Conservation (phyloP, 768 basidiomycete genomes). For the Termitomyces sp. region DNA sequence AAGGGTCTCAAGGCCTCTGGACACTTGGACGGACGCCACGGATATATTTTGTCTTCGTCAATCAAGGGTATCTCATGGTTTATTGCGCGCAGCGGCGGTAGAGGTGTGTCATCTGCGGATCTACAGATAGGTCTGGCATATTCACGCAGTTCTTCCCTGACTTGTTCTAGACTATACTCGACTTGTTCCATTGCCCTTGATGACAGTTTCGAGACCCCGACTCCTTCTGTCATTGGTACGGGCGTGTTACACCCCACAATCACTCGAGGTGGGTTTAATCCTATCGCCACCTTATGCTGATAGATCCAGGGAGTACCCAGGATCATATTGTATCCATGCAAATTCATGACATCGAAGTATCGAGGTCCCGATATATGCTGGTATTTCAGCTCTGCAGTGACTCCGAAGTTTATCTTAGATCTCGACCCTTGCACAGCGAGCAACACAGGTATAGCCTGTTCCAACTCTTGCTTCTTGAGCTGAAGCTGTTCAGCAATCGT, state of each 20-base stretch:
- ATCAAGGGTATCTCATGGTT: neutral
- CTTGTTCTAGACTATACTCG: slow-evolving; percentile 8
- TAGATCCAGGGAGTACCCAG: neutral
- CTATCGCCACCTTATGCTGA: neutral
- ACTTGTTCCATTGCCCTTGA: slow-evolving; percentile 5
- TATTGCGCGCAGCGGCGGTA: slow-evolving; percentile 25
- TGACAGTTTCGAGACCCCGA: slow-evolving; percentile 3
- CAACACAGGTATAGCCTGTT: neutral
- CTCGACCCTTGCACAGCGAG: neutral
- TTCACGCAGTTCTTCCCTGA: neutral
- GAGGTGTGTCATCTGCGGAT: slow-evolving; percentile 1
- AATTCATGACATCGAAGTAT: neutral
- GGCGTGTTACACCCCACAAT: neutral
- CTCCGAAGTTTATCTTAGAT: neutral
- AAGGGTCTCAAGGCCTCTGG: slow-evolving; percentile 27
- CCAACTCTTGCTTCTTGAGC: neutral
- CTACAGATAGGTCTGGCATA: neutral
- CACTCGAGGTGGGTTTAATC: neutral
- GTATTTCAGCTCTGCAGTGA: neutral
- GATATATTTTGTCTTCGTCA: slow-evolving; percentile 12
- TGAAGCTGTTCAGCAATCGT: neutral
- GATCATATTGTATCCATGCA: neutral
- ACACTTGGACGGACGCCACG: slow-evolving; percentile 30
- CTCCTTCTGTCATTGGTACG: slow-evolving; percentile 1
- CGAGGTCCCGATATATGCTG: neutral